Percentiles rank a stretch among this genome's conserved stretches.
Evolutionary conservation across 139 green algal species (phyloP).

Genomic region (Chlorella sp.): DNA sequence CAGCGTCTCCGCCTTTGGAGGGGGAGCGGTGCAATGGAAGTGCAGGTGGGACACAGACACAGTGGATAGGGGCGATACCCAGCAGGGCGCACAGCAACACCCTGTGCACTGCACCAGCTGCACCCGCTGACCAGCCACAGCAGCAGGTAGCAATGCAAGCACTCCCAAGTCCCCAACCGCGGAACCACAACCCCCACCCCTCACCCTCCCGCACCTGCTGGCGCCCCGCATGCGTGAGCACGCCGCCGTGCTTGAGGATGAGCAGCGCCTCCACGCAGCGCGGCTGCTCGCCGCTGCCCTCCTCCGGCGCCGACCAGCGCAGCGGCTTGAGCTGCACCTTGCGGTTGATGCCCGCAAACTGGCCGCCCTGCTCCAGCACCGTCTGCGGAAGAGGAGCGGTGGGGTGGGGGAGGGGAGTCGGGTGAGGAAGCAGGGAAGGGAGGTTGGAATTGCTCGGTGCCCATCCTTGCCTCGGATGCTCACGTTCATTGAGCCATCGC

Average conservation of each 20-base stretch:
- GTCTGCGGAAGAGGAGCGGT: conserved; percentile 75
- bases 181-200: not conserved
- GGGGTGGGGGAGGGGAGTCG: too few species aligned
- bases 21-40: not conserved
- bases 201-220: conserved; percentile 63
- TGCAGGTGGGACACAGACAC: too few species aligned
- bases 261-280: conserved; percentile 67
- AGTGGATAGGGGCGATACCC: too few species aligned
- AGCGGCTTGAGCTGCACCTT: conserved; percentile 98
- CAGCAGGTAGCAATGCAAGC: too few species aligned
- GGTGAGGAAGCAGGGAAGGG: not conserved
- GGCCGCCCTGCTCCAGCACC: conserved; percentile 81
- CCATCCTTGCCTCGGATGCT: too few species aligned
- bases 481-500: too few species aligned
- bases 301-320: conserved; percentile 52
- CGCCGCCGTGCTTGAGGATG: conserved; percentile 90
- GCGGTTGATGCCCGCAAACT: conserved; percentile 96
- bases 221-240: conserved; percentile 89
- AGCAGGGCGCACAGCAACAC: too few species aligned
- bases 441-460: too few species aligned
- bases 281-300: conserved; percentile 34
- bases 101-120: too few species aligned
- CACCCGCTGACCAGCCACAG: too few species aligned
- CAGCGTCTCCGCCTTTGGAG: conserved; percentile 90
- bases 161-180: too few species aligned